Percentiles rank a stretch among this genome's conserved stretches.
These are phyloP conservation scores for Aspergillus sparsus DNA, from an alignment of 495 filamentous ascomycete species.

Conservation along the genomic window DNA sequence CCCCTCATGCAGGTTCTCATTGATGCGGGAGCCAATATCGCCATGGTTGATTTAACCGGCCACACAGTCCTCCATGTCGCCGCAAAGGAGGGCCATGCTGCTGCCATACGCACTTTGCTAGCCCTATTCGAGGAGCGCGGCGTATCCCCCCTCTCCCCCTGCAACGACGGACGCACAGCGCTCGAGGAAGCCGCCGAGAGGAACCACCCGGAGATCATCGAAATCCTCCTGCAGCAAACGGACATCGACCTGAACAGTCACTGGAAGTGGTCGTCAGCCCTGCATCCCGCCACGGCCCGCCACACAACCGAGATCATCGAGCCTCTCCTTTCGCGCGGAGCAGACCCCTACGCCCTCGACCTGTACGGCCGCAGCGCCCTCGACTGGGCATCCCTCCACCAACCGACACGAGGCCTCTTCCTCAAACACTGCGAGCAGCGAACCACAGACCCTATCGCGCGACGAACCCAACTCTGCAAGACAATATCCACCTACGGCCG, in stretches of 20 bases:
- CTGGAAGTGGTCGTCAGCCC: background rate
- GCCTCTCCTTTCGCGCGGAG: background rate
- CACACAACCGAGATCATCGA: background rate
- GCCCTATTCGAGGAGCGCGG: background rate
- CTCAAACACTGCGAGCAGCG: background rate
- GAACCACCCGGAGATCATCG: background rate
- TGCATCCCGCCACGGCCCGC: background rate
- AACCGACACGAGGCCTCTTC: background rate
- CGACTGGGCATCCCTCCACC: conserved; percentile 1
- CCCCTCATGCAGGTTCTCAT: background rate
- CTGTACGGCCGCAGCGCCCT: background rate
- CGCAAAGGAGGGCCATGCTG: background rate
- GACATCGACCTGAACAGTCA: background rate
- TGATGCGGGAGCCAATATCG: background rate
- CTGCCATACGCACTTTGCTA: background rate
- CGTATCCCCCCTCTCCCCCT: background rate
- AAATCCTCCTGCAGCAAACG: background rate
- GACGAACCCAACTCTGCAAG: background rate
- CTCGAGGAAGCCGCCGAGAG: background rate
- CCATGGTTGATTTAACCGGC: background rate
- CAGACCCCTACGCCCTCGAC: background rate
- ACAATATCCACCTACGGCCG: background rate
- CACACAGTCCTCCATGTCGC: background rate
- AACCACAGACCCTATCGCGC: conserved; percentile 1
- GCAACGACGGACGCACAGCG: background rate